These are phyloP conservation scores for Vitis hybrid DNA, from an alignment of 177 flowering plant species.

Conservation along the genomic window DNA sequence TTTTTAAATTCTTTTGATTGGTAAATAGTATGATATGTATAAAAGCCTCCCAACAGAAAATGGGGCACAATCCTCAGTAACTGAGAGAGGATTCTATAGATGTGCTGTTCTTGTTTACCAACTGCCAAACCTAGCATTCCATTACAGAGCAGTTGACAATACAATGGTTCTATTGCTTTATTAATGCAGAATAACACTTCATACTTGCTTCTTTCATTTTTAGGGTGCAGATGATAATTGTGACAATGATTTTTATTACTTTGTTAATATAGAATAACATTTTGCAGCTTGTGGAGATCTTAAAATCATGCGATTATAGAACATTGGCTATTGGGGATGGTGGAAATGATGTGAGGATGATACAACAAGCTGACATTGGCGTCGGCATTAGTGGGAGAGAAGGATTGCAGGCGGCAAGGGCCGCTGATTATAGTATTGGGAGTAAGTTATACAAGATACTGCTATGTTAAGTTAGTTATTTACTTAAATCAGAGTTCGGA, in stretches of 20 bases:
- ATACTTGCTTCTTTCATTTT: not conserved
- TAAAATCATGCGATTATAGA: constrained; percentile 92
- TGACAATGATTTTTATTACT: not conserved
- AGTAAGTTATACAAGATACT: constrained; percentile 49
- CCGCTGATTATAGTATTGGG: constrained; percentile 99
- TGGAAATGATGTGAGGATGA: constrained; percentile 99
- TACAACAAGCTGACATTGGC: constrained; percentile 97
- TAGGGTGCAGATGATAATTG: too few species aligned
- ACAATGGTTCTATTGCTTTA: not conserved
- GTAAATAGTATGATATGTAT: too few species aligned
- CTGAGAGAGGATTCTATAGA: too few species aligned
- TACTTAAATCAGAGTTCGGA: not conserved
- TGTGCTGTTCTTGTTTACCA: not conserved
- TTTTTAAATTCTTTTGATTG: too few species aligned
- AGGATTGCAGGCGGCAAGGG: constrained; percentile 98
- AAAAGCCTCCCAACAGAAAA: too few species aligned
- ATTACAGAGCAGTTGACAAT: not conserved
- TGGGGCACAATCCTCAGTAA: too few species aligned
- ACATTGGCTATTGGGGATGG: constrained; percentile 99
- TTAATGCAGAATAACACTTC: not conserved
- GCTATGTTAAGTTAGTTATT: not conserved
- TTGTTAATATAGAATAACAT: not conserved
- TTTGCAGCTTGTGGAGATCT: constrained; percentile 86
- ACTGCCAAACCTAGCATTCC: not conserved
- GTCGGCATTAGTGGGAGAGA: constrained; percentile 99